Evolutionary conservation across 805 yeast species (phyloP).

Genomic region (Ogataea angusta): DNA sequence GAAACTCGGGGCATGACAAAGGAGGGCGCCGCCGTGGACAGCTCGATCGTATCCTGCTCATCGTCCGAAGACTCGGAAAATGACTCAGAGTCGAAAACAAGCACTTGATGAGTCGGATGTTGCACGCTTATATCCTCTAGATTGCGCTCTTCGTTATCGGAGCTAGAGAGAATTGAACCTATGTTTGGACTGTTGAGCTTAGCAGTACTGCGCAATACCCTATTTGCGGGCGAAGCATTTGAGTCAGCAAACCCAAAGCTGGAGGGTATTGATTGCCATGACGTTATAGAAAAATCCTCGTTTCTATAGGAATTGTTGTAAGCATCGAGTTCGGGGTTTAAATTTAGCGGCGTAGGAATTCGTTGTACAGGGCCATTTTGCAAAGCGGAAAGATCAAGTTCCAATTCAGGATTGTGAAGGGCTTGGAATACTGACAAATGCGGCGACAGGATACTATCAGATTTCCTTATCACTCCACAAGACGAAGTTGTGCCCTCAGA

Average conservation of each 20-base stretch:
- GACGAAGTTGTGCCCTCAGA: slow-evolving; percentile 4
- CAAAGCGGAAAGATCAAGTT: slow-evolving; percentile 18
- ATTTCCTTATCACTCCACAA: slow-evolving; percentile 9
- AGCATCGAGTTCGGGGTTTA: slow-evolving; percentile 2
- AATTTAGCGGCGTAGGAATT: slow-evolving; percentile 1
- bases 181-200: slow-evolving; percentile 22
- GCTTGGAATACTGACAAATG: slow-evolving; percentile 33
- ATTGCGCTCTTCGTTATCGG: slow-evolving; percentile 30
- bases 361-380: slow-evolving; percentile 4
- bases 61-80: slow-evolving; percentile 20
- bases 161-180: slow-evolving; percentile 33
- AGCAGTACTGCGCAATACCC: slow-evolving; percentile 3
- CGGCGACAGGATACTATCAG: slow-evolving; percentile 27
- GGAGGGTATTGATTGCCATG: slow-evolving; percentile 34
- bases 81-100: slow-evolving; percentile 26
- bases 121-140: slow-evolving; percentile 16
- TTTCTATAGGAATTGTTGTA: slow-evolving; percentile 12
- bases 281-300: slow-evolving; percentile 33
- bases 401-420: slow-evolving; percentile 34
- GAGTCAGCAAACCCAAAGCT: not conserved
- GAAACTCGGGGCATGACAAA: slow-evolving; percentile 39
- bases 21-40: slow-evolving; percentile 32
- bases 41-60: slow-evolving; percentile 25
- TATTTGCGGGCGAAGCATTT: slow-evolving; percentile 1
- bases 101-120: slow-evolving; percentile 18